Conservation (phyloP, 345 rosid genomes). For the Isatis tinctoria region DNA sequence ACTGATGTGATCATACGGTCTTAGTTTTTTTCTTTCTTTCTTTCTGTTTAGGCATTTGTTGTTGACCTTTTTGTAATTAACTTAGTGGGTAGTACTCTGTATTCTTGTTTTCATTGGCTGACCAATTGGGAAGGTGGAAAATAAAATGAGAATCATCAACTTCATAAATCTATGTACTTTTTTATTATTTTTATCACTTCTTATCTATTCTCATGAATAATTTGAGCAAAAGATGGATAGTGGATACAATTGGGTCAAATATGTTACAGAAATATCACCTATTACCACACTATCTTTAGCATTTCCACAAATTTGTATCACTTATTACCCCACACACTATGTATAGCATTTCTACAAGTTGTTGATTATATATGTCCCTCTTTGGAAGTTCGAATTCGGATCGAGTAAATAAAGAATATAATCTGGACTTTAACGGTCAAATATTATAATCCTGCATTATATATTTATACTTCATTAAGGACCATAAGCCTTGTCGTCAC, state of each 20-base stretch:
- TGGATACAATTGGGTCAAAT: background rate
- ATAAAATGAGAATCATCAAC: background rate
- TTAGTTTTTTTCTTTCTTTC: background rate
- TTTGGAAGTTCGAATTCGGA: background rate
- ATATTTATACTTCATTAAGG: background rate
- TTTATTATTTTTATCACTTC: background rate
- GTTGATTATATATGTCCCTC: background rate
- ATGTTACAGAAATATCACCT: background rate
- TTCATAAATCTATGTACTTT: background rate
- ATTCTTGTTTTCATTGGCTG: background rate
- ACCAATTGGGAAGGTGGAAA: background rate
- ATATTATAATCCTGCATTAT: background rate
- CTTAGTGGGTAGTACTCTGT: background rate
- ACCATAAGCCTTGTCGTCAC: background rate
- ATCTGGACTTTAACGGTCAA: background rate
- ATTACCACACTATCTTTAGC: background rate
- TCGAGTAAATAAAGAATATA: constrained; percentile 3
- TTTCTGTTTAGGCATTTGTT: background rate
- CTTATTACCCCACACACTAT: too few species aligned
- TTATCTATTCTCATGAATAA: background rate
- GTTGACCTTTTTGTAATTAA: background rate
- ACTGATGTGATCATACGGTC: background rate
- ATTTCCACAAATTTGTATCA: background rate
- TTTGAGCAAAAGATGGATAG: background rate
- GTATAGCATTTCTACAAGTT: too few species aligned